Evolutionary conservation across 176 grass and related monocot genomes (phyloP).

Genomic region (Stipa capillata): DNA sequence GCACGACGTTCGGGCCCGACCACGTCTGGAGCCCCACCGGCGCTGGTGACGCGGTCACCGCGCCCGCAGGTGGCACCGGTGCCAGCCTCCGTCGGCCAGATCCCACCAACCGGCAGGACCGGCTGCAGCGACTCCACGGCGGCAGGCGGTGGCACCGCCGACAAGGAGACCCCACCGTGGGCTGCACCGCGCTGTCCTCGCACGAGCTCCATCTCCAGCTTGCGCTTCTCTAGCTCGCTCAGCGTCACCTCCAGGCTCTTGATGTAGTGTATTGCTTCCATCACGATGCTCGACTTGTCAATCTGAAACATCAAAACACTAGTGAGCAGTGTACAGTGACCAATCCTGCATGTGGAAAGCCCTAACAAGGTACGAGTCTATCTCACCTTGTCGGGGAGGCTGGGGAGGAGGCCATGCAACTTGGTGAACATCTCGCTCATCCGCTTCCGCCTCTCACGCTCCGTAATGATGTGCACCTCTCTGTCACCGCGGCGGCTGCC

Average conservation of each 20-base stretch:
- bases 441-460: constrained; percentile 41
- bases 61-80: background rate
- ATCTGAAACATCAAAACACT: constrained; percentile 11
- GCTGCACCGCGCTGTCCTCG: background rate
- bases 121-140: background rate
- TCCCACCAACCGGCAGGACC: background rate
- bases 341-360: too few relatives aligned
- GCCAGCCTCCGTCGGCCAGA: too few relatives aligned
- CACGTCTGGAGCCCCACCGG: constrained; percentile 42
- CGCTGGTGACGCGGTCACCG: background rate
- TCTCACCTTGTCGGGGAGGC: constrained; percentile 21
- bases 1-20: constrained; percentile 45
- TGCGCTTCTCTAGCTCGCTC: constrained; percentile 32
- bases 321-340: background rate
- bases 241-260: constrained; percentile 34
- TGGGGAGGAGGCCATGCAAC: constrained; percentile 40
- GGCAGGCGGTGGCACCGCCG: too few relatives aligned
- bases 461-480: constrained; percentile 17
- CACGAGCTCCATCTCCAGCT: constrained; percentile 23
- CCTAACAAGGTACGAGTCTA: background rate
- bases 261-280: constrained; percentile 61
- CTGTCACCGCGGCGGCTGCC: background rate
- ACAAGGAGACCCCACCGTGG: background rate
- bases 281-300: constrained; percentile 55
- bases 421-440: constrained; percentile 35